These are phyloP conservation scores for Monilinia fructicola DNA, from an alignment of 2,329 filamentous ascomycete species.

Conservation along the genomic window DNA sequence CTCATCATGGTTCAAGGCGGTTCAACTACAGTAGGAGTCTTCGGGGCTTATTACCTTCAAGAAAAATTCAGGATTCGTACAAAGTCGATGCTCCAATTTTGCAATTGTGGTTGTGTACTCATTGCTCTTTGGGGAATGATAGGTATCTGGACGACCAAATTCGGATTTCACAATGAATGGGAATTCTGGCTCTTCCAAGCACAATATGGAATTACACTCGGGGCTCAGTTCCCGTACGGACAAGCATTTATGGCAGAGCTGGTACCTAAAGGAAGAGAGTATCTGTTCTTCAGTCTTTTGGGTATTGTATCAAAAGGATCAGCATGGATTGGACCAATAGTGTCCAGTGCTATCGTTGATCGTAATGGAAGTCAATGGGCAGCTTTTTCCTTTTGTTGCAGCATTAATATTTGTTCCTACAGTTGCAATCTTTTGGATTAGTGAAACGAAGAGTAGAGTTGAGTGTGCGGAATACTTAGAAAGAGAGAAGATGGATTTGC, in stretches of 20 bases:
- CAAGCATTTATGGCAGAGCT: constrained; percentile 40
- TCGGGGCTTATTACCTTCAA: constrained; percentile 36
- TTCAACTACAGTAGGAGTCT: constrained; percentile 34
- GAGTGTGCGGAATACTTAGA: constrained; percentile 39
- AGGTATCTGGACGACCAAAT: constrained; percentile 38
- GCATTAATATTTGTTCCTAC: constrained; percentile 38
- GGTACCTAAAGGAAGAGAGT: constrained; percentile 38
- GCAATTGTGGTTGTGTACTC: constrained; percentile 36
- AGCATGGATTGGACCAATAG: constrained; percentile 40
- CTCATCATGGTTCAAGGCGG: constrained; percentile 38
- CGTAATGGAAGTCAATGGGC: constrained; percentile 37
- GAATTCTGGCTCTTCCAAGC: constrained; percentile 40
- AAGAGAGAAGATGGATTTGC: constrained; percentile 32
- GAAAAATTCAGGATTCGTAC: constrained; percentile 35
- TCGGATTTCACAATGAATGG: constrained; percentile 39
- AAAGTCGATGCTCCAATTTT: constrained; percentile 38
- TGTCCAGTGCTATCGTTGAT: constrained; percentile 39
- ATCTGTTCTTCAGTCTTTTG: constrained; percentile 40
- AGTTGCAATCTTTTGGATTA: constrained; percentile 39
- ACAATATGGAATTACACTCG: constrained; percentile 35
- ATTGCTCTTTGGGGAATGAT: constrained; percentile 38
- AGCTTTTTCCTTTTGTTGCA: constrained; percentile 37
- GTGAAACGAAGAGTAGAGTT: constrained; percentile 35
- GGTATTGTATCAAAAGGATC: constrained; percentile 40
- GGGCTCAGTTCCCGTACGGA: constrained; percentile 38